Evolutionary conservation across 2,329 filamentous ascomycete genomes (phyloP).

Genomic region (Apiospora marii): DNA sequence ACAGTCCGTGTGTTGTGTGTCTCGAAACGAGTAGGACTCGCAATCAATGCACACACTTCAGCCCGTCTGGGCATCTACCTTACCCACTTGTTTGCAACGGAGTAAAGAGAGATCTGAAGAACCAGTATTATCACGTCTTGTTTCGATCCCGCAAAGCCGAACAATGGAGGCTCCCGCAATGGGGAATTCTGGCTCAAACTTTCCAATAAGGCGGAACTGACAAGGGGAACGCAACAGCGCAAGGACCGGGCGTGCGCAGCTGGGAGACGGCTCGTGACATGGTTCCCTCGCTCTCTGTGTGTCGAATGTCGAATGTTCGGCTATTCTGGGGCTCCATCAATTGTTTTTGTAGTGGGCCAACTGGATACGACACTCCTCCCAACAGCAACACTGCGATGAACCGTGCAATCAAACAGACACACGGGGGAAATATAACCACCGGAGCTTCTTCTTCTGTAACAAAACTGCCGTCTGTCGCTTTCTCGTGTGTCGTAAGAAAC

Average conservation of each 20-base stretch:
- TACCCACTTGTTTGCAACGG: constrained; percentile 10
- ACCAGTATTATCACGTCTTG: background rate
- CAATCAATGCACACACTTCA: background rate
- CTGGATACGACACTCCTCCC: too few relatives aligned
- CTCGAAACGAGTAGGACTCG: background rate
- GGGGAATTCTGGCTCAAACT: constrained; percentile 8
- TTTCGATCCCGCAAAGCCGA: background rate
- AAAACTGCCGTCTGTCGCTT: background rate
- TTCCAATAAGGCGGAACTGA: constrained; percentile 7
- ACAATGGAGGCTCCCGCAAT: constrained; percentile 12
- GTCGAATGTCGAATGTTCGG: constrained; percentile 4
- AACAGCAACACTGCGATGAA: background rate
- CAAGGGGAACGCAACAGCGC: background rate
- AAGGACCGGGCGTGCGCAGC: background rate
- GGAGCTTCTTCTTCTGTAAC: background rate
- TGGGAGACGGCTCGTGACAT: background rate
- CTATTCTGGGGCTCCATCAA: background rate
- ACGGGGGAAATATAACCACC: background rate
- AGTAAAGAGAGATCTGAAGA: background rate
- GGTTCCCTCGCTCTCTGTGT: background rate
- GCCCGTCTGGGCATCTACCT: background rate
- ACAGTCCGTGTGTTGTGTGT: background rate
- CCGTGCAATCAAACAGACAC: background rate
- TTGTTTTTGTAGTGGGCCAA: background rate
- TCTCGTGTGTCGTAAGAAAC: background rate